Conservation (phyloP, 345 rosid species). For the Combretum micranthum region DNA sequence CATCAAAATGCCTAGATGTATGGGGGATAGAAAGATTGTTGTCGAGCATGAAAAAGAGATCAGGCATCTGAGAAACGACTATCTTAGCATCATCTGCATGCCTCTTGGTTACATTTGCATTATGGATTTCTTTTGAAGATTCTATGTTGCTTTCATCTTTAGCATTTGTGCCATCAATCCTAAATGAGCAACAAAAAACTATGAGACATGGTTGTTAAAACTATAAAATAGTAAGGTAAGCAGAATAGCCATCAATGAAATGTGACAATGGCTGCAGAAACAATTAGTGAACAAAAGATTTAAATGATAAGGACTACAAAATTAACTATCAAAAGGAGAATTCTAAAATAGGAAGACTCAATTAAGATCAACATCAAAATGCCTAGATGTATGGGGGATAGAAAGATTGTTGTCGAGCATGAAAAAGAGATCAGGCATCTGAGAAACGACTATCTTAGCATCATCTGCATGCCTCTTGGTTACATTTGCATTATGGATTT, state of each 20-base stretch:
- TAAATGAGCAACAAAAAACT: slow-evolving; percentile 22
- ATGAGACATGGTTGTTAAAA: no score
- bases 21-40: slow-evolving; percentile 50
- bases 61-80: slow-evolving; percentile 76
- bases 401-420: slow-evolving; percentile 66
- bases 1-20: slow-evolving; percentile 9
- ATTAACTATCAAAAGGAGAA: not conserved
- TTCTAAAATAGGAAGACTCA: not conserved
- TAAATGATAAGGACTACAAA: not conserved
- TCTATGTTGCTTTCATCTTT: no score
- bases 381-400: slow-evolving; percentile 28
- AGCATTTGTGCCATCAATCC: slow-evolving; percentile 20
- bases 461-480: slow-evolving; percentile 26
- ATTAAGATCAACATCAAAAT: slow-evolving; percentile 9
- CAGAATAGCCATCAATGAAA: not conserved
- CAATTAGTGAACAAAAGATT: no score
- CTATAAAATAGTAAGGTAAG: not conserved
- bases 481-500: slow-evolving; percentile 5
- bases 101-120: slow-evolving; percentile 14
- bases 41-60: slow-evolving; percentile 83
- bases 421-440: slow-evolving; percentile 89
- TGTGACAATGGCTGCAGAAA: no score
- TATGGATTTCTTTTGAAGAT: no score
- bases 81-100: slow-evolving; percentile 33
- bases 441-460: slow-evolving; percentile 48